Evolutionary conservation across 768 basidiomycete genomes (phyloP), one percentile per base, ranked within the genome.

Genomic region (Russula griseocarnosa): DNA sequence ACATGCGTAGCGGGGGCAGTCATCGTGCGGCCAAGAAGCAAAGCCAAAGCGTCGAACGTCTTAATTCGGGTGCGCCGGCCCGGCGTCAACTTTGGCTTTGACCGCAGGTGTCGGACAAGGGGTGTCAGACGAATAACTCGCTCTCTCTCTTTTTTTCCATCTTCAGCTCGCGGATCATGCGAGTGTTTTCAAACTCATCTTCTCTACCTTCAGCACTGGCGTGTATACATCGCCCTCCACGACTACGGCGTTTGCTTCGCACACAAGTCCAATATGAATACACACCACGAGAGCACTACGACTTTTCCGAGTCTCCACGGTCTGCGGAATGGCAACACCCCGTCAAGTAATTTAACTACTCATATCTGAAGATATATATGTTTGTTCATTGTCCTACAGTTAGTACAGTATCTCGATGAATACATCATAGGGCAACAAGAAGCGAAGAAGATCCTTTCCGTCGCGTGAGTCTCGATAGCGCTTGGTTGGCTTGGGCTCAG

Each of bases 391-490:
- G 32, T 26, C 40, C 22, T 55, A 34, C 55, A 95, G 92, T 83
- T 96, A 50, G 87, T 86, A 8, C 82, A 88, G 72, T 94, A 92
- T 73, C 82, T 97, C 44, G 87, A 92, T 69, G 86, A 92, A 71
- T 97, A 88, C 71, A 86, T 98, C 42, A 82, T 98, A 20, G 95
- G 95, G 1, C 95, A 98, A 73, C 89, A 92, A 68, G 83, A 81
- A 63, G 94, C 95, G 3, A 98, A 98, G 83, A 93, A 94, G 72
- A 87, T 91, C 26, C 82, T 98, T 36, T 90, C 92, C 42, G 95
- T 98, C 53, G 95, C 94, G 93, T 94, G 76, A 73, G 92, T 84
- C 28, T 24, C 47, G 51, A 28, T 54, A n/a, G 11, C n/a, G 32
- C 32, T 58, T 24, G n/a, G 62, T 18, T 40, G 47, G 46, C 55